phyloP scores from a whole-genome alignment of 225 moss, liverwort and hornwort species.

The Ulota crispa region DNA sequence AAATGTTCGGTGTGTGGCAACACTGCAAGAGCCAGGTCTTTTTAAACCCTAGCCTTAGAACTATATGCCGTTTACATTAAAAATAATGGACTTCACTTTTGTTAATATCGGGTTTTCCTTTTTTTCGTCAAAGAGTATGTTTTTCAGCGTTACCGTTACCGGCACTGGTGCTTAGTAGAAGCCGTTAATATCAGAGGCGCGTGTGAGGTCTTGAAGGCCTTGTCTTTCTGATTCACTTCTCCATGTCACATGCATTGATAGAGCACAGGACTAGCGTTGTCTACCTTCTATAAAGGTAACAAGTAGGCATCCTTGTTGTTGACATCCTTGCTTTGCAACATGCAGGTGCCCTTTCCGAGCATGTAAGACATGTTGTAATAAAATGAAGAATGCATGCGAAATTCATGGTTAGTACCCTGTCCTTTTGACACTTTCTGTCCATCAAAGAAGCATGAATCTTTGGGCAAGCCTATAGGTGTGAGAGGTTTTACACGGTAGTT shows the following conservation, averaged over 20 bases:
- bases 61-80: slow-evolving; percentile 1
- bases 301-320: slow-evolving; percentile 17
- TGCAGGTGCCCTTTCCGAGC: slow-evolving; percentile 90
- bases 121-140: neutral
- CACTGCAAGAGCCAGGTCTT: slow-evolving; percentile 87
- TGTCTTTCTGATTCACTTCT: neutral
- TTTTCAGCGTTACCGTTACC: neutral
- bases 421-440: slow-evolving; percentile 3
- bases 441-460: slow-evolving; percentile 18
- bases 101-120: neutral
- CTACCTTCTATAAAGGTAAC: neutral
- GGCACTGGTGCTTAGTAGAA: neutral
- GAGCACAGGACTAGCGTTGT: neutral
- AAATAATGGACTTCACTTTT: slow-evolving; percentile 18
- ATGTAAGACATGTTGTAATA: slow-evolving; percentile 96
- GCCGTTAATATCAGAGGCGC: neutral
- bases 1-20: slow-evolving; percentile 94
- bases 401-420: slow-evolving; percentile 74
- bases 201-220: neutral
- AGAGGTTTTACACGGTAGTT: neutral
- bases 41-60: slow-evolving; percentile 19
- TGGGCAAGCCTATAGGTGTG: neutral
- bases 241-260: neutral
- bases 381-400: slow-evolving; percentile 77
- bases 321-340: slow-evolving; percentile 27